These are phyloP conservation scores for Colletotrichum tropicale DNA, from an alignment of 2,329 filamentous ascomycete genomes.

Conservation along the genomic window DNA sequence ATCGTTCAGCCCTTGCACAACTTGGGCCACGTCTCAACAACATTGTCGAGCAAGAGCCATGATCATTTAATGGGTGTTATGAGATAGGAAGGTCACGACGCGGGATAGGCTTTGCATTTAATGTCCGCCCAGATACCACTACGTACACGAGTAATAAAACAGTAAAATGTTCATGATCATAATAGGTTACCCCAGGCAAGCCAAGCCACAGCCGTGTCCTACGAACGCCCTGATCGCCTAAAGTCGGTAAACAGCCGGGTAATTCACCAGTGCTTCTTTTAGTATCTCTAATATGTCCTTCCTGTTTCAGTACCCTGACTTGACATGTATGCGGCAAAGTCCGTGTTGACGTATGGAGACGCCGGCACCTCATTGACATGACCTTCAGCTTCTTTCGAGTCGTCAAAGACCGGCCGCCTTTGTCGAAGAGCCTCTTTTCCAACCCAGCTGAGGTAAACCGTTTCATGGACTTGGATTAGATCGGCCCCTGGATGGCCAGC, in stretches of 20 bases:
- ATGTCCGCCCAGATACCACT: conserved; percentile 9
- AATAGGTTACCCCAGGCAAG: background rate
- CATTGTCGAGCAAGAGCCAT: conserved; percentile 45
- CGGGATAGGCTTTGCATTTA: background rate
- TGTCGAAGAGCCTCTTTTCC: conserved; percentile 29
- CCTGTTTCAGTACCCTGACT: background rate
- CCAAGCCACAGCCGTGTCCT: background rate
- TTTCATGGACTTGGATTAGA: conserved; percentile 39
- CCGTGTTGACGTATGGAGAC: conserved; percentile 15
- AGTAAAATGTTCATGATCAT: background rate
- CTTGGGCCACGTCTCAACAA: conserved; percentile 43
- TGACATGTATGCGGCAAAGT: conserved; percentile 13
- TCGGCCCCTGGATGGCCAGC: conserved; percentile 19
- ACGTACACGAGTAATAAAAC: conserved; percentile 10
- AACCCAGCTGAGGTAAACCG: conserved; percentile 38
- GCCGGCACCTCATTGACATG: background rate
- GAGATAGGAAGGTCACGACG: background rate
- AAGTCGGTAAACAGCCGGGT: background rate
- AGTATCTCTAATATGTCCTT: background rate
- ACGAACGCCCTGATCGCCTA: background rate
- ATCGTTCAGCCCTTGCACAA: conserved; percentile 41
- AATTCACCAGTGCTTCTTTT: background rate
- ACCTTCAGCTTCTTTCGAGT: background rate
- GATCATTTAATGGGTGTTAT: background rate
- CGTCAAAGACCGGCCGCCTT: conserved; percentile 1